Percentiles rank a stretch among this genome's conserved stretches.
These are phyloP conservation scores for Cymbidium sinense DNA, from an alignment of 106 monocot genomes.

Conservation along the genomic window DNA sequence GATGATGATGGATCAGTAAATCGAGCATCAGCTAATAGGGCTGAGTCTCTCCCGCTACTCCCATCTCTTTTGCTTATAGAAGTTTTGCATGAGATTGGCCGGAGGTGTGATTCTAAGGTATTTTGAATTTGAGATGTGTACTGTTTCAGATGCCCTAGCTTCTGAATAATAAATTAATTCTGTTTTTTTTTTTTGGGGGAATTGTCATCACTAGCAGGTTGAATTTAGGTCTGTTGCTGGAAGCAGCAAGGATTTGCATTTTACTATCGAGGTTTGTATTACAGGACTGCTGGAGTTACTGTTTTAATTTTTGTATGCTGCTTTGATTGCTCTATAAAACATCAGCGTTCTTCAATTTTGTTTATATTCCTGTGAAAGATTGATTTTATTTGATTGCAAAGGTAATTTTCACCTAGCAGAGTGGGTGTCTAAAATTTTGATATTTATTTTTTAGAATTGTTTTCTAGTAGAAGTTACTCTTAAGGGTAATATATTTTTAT, in stretches of 20 bases:
- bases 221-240: slow-evolving; percentile 56
- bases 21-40: slow-evolving; percentile 23
- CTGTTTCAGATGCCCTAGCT: background rate
- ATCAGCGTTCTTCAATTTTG: background rate
- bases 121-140: background rate
- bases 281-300: background rate
- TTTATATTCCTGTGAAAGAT: background rate
- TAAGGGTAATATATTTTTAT: background rate
- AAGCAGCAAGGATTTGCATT: slow-evolving; percentile 43
- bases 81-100: slow-evolving; percentile 71
- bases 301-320: background rate
- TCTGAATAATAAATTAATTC: background rate
- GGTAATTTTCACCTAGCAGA: background rate
- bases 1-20: slow-evolving; percentile 35
- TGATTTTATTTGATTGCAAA: background rate
- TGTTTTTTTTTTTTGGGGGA: background rate
- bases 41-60: slow-evolving; percentile 19
- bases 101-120: slow-evolving; percentile 39
- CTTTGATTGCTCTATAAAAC: background rate
- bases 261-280: slow-evolving; percentile 56
- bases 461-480: background rate
- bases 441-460: background rate
- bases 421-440: background rate
- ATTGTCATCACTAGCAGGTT: slow-evolving; percentile 26
- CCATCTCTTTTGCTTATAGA: slow-evolving; percentile 34